phyloP scores from a whole-genome alignment of 495 filamentous ascomycete species.

The Aspergillus affinis region DNA sequence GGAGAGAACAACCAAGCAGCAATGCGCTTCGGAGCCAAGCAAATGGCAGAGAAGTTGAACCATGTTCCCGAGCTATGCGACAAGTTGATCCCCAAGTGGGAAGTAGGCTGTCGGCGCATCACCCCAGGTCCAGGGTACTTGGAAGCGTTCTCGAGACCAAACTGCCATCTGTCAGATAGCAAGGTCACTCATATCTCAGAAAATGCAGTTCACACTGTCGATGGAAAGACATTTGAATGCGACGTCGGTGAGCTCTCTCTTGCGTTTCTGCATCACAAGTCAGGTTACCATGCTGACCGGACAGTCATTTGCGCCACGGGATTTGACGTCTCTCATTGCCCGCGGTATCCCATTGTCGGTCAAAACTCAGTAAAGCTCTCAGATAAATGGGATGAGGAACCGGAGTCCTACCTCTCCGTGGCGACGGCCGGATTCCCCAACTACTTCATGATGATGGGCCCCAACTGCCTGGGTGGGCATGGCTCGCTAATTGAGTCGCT shows the following conservation, averaged over 20 bases:
- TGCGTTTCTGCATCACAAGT: background rate
- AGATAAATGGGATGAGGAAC: constrained; percentile 32
- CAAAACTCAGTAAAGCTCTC: constrained; percentile 33
- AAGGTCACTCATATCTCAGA: constrained; percentile 32
- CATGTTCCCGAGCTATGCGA: constrained; percentile 31
- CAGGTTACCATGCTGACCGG: constrained; percentile 15
- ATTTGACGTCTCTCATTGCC: constrained; percentile 46
- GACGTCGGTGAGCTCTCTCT: constrained; percentile 32
- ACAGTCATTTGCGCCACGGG: constrained; percentile 50
- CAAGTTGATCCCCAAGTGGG: constrained; percentile 46
- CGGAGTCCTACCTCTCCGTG: constrained; percentile 29
- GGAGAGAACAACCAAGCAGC: constrained; percentile 23
- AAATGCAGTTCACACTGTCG: constrained; percentile 42
- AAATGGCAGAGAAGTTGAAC: constrained; percentile 41
- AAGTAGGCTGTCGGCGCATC: constrained; percentile 49
- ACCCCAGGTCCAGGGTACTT: constrained; percentile 46
- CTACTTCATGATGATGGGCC: constrained; percentile 37
- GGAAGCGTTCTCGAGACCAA: constrained; percentile 36
- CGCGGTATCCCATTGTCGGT: constrained; percentile 38
- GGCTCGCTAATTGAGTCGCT: constrained; percentile 47
- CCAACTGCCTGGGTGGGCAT: constrained; percentile 36
- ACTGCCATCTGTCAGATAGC: constrained; percentile 27
- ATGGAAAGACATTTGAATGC: constrained; percentile 45
- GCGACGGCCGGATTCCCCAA: constrained; percentile 31
- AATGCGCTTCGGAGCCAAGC: constrained; percentile 17